Conservation (phyloP, 2,329 filamentous ascomycete species). For the Bipolaris cookei region DNA sequence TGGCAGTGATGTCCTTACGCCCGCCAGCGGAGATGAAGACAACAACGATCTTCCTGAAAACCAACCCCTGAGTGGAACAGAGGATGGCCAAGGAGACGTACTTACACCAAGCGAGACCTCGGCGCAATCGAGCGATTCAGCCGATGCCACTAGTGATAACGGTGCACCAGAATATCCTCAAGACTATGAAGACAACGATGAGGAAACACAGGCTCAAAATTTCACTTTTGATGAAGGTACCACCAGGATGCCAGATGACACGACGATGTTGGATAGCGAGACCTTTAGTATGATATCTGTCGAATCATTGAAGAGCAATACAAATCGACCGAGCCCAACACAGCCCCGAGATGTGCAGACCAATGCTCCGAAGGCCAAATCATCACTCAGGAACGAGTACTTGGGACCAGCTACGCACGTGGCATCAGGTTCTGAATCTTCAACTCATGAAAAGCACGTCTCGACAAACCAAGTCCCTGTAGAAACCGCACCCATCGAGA, state of each 20-base stretch:
- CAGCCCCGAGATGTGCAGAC: constrained; percentile 16
- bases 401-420: constrained; percentile 13
- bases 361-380: constrained; percentile 10
- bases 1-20: constrained; percentile 32
- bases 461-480: constrained; percentile 11
- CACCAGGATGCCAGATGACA: constrained; percentile 50
- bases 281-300: constrained; percentile 60
- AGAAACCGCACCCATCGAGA: constrained; percentile 9
- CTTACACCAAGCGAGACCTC: constrained; percentile 15
- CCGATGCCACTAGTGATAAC: background rate
- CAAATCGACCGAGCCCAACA: constrained; percentile 36
- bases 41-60: background rate
- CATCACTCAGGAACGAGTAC: constrained; percentile 23
- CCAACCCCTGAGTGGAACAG: background rate
- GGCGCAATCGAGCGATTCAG: constrained; percentile 4
- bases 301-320: constrained; percentile 52
- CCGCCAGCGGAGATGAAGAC: constrained; percentile 35
- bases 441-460: constrained; percentile 10
- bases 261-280: constrained; percentile 56
- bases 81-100: background rate
- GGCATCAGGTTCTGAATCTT: background rate
- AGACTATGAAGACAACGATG: constrained; percentile 30
- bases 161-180: constrained; percentile 7
- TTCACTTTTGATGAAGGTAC: constrained; percentile 43
- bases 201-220: constrained; percentile 21